Evolutionary conservation across 345 rosid species (phyloP).

Genomic region (Citrus inodora): DNA sequence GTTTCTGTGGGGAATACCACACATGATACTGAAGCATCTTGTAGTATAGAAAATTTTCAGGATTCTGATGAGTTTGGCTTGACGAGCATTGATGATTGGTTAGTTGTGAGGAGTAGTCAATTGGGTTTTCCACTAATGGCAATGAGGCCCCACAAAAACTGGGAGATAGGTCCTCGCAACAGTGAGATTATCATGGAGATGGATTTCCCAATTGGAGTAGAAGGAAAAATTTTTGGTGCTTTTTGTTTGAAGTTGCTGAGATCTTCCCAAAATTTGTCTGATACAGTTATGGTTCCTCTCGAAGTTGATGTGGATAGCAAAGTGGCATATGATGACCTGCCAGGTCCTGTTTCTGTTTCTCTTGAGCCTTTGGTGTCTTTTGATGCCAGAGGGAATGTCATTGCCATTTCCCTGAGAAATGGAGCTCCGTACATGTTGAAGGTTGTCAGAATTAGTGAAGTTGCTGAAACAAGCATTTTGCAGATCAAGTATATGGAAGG

Average conservation of each 20-base stretch:
- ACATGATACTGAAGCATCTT: conserved; percentile 46
- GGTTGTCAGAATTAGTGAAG: conserved; percentile 37
- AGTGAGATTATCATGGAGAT: conserved; percentile 46
- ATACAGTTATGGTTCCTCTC: conserved; percentile 50
- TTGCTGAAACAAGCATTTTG: conserved; percentile 37
- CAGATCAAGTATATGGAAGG: conserved; percentile 51
- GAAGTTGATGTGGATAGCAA: conserved; percentile 41
- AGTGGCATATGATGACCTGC: conserved; percentile 20
- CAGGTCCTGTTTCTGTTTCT: conserved; percentile 34
- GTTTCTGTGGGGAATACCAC: conserved; percentile 48
- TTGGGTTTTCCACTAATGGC: conserved; percentile 42
- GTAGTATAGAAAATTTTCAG: conserved; percentile 28
- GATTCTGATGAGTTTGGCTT: conserved; percentile 23
- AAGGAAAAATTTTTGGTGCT: conserved; percentile 45
- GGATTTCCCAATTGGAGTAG: conserved; percentile 45
- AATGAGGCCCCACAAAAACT: conserved; percentile 42
- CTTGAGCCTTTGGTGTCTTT: conserved; percentile 35
- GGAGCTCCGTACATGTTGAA: conserved; percentile 36
- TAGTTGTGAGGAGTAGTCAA: conserved; percentile 38
- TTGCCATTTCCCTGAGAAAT: conserved; percentile 52
- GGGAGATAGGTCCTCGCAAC: conserved; percentile 49
- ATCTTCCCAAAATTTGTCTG: conserved; percentile 41
- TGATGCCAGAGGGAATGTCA: conserved; percentile 30
- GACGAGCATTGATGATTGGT: conserved; percentile 44
- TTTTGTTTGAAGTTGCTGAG: conserved; percentile 50